These are phyloP conservation scores for Trametes cinnabarina DNA, from an alignment of 768 basidiomycete genomes.

Conservation along the genomic window DNA sequence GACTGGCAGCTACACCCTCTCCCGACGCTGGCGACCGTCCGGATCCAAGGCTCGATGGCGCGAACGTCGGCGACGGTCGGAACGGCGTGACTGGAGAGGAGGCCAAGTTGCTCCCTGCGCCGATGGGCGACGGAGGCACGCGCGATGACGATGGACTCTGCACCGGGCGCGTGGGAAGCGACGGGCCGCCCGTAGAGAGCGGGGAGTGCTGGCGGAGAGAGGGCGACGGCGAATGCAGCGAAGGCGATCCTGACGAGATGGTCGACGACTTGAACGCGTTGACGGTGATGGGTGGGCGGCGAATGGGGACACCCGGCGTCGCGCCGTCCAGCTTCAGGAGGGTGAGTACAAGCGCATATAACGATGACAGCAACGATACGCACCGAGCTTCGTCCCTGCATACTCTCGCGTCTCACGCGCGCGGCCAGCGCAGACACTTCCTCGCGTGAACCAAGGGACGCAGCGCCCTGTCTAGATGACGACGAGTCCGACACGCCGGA, in stretches of 20 bases:
- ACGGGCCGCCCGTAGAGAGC: conserved; percentile 34
- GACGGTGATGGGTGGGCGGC: conserved; percentile 41
- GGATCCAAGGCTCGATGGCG: conserved; percentile 43
- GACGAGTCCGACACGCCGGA: conserved; percentile 43
- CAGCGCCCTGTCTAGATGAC: conserved; percentile 38
- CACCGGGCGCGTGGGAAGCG: conserved; percentile 36
- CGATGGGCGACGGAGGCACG: conserved; percentile 39
- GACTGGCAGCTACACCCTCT: conserved; percentile 24
- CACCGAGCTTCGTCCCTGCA: conserved; percentile 34
- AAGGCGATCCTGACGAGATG: conserved; percentile 48
- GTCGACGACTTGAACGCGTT: conserved; percentile 52
- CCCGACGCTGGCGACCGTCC: conserved; percentile 38
- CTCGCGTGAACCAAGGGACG: conserved; percentile 37
- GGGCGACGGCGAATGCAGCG: conserved; percentile 47
- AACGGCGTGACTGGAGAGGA: conserved; percentile 35
- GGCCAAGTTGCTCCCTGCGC: conserved; percentile 26
- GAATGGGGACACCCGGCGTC: conserved; percentile 43
- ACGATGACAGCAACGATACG: conserved; percentile 1
- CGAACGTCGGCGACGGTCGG: conserved; percentile 40
- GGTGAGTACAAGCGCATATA: conserved; percentile 8
- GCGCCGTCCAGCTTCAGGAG: conserved; percentile 30
- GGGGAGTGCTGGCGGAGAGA: conserved; percentile 49
- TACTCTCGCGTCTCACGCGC: conserved; percentile 52
- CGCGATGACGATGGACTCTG: conserved; percentile 45
- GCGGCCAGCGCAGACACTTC: conserved; percentile 39